Base-by-base conservation (phyloP, 2,329 filamentous ascomycete genomes). In the Coleophoma eucalyptorum region DNA sequence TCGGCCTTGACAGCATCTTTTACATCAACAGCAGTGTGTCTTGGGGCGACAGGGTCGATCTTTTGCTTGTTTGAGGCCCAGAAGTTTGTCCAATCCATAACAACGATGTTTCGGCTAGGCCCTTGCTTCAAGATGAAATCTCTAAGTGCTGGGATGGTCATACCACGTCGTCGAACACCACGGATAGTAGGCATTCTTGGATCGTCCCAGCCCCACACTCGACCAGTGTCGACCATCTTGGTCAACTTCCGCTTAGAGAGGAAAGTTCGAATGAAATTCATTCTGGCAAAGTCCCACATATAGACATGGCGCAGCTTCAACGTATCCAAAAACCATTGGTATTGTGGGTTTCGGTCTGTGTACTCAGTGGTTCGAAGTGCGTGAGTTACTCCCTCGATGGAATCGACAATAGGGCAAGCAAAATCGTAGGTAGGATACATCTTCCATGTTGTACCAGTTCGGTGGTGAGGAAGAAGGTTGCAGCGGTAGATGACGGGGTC, bases 401-500 rank as follows among this genome's bases (percentile, higher is more conserved):
- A 83, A 70, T 94, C 89, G 52, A 94, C 84, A 19, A 93, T 83
- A 15, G 89, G 89, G 70, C 87, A 91, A 56, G 88, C 89, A 65
- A 93, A 90, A 68, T 94, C 89, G 74, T 94, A 94, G 57, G 87
- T 93, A 33, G 89, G 89, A 71, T 93, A 93, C 65, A 90, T 86
- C 73, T 92, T 93, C 87, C 89, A 93, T 55, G 78, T 83, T 51
- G 75, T 80, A 32, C 89, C 89, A 2, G 89, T 94, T 59, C 89
- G 84, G 73, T 94, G 89, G 69, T 94, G 88, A 71, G 90, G 89
- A 74, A 90, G 91, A 72, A 81, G 77, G 64, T 96, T 96, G 81
- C 91, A 97, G 59, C 94, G 86, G 78, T 97, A 97, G 69, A 99
- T 95, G 70, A 97, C 92, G 12, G 94, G 94, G 69, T 99, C 94